phyloP scores from a whole-genome alignment of 2,329 filamentous ascomycete genomes.

The Huntiella omanensis region DNA sequence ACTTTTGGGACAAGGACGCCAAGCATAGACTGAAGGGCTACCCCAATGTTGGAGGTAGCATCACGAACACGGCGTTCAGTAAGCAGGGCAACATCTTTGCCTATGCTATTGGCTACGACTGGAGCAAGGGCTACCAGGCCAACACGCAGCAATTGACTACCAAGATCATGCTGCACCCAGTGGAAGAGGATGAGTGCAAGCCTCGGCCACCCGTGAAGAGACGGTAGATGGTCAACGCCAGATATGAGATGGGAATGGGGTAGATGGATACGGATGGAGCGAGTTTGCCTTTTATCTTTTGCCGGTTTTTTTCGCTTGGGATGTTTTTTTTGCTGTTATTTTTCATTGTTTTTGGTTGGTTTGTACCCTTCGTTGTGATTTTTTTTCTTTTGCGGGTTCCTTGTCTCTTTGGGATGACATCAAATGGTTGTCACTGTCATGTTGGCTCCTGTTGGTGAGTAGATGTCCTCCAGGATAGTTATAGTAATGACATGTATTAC shows the following conservation, averaged over 20 bases:
- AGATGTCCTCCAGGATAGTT: neutral
- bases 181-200: conserved; percentile 44
- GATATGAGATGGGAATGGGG: neutral
- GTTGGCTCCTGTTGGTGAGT: neutral
- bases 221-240: conserved; percentile 22
- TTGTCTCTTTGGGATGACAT: neutral
- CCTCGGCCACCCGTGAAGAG: conserved; percentile 41
- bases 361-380: conserved; percentile 1
- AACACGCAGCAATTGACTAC: conserved; percentile 59
- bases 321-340: neutral
- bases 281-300: neutral
- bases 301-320: neutral
- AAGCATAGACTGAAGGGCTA: conserved; percentile 84
- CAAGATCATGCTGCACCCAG: conserved; percentile 73
- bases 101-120: conserved; percentile 89
- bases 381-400: conserved; percentile 1
- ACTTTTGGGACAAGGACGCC: conserved; percentile 88
- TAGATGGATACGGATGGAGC: neutral
- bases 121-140: conserved; percentile 83
- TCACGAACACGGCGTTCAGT: conserved; percentile 85
- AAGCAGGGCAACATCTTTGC: conserved; percentile 67
- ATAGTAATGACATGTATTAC: too few species aligned
- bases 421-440: neutral
- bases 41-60: conserved; percentile 65
- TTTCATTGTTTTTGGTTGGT: neutral